A percentile compares a stretch with the other conserved stretches of the same genome.
Conservation (phyloP, 306 rosid species). For the Dryas octopetala region DNA sequence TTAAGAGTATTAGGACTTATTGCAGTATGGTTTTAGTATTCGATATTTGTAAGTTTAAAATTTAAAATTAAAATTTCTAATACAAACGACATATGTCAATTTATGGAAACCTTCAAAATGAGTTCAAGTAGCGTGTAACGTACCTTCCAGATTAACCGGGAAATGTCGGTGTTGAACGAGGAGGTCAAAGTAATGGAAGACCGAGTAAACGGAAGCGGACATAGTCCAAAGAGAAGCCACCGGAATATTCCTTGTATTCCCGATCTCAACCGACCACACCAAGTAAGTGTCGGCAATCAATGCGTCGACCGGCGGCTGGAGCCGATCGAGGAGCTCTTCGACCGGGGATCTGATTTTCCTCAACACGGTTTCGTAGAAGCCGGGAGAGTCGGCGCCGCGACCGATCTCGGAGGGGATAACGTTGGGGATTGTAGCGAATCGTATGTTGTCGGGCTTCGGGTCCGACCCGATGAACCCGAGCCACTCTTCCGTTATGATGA, state of each 20-base stretch:
- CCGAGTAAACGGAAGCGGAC: slow-evolving; percentile 17
- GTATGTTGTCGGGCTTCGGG: not conserved
- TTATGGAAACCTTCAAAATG: not conserved
- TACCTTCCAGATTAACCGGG: not conserved
- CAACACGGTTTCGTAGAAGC: slow-evolving; percentile 3
- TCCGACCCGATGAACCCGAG: slow-evolving; percentile 17
- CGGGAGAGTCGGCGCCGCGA: slow-evolving; percentile 10
- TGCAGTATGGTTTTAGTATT: too few species aligned
- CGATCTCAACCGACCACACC: slow-evolving; percentile 9
- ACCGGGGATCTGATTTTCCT: not conserved
- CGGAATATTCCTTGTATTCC: slow-evolving; percentile 12
- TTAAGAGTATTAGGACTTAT: too few species aligned
- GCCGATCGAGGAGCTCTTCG: slow-evolving; percentile 2
- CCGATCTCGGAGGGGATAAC: slow-evolving; percentile 19
- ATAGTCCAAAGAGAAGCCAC: slow-evolving; percentile 18
- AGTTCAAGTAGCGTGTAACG: not conserved
- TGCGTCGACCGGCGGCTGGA: not conserved
- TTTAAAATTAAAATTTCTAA: too few species aligned
- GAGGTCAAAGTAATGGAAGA: slow-evolving; percentile 5
- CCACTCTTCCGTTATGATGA: slow-evolving; percentile 27
- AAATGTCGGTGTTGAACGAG: slow-evolving; percentile 7
- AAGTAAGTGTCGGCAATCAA: slow-evolving; percentile 15
- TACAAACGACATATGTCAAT: too few species aligned
- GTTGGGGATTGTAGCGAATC: slow-evolving; percentile 8
- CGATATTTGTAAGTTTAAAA: too few species aligned